Base-by-base conservation (phyloP, 495 filamentous ascomycete genomes). In the Aspergillus biplanus region DNA sequence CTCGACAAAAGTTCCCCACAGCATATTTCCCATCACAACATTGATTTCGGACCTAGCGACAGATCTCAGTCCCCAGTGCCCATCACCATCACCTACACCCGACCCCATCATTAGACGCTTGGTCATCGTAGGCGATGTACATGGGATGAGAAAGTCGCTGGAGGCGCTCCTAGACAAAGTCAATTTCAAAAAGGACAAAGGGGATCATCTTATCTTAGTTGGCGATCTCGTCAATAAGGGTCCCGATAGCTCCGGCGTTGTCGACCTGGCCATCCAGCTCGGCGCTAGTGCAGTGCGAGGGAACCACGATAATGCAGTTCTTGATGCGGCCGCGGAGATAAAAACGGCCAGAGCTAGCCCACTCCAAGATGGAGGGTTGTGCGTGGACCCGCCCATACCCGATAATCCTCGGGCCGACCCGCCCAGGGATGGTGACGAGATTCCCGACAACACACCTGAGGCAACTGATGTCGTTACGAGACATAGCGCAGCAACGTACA, bases 151-250 rank as follows among this genome's bases (percentile, higher is more conserved):
- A 84, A 48, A 62, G 9, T 71, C 70, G 82, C 80, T 96, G 62
- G 69, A 82, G 50, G 69, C 75, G 8, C 82, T 97, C 11, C 80
- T 97, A 9, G 60, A 78, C 0, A 89, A 92, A 66, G 75, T 90
- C 15, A 65, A 79, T 3, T 96, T 90, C 74, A 74, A 89, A 33
- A 49, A 73, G 16, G 67, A 59, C 59, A 11, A 73, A 0, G 78
- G 73, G n/a, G 93, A 97, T 72, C 90, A 94, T 67, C 80, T 97
- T 5, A 80, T 97, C 7, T 78, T 96, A 49, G 82, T 86, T 2
- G 93, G 93, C 9, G 94, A 97, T 71, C 80, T 96, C 64, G 85
- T 97, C 65, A 86, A 88, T 63, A 96, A 96, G 74, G 93, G 93
- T 6, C 93, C 93, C 5, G 87, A 95, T 70, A 92, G 89, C 60